Conservation (phyloP, 345 rosid genomes). For the Melastoma malabathricum region DNA sequence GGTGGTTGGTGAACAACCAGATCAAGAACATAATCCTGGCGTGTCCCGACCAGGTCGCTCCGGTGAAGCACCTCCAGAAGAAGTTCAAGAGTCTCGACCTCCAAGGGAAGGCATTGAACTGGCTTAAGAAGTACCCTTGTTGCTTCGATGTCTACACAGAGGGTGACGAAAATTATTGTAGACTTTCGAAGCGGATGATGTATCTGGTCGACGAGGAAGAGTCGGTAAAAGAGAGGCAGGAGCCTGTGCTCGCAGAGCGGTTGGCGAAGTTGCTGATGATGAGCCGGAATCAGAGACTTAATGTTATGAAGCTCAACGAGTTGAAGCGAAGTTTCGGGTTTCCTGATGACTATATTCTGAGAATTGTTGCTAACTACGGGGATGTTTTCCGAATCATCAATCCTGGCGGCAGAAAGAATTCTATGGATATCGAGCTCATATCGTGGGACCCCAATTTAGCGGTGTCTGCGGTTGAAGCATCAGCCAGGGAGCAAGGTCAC, state of each 20-base stretch:
- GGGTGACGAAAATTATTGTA: slow-evolving; percentile 53
- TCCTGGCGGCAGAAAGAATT: slow-evolving; percentile 66
- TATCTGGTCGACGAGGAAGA: slow-evolving; percentile 72
- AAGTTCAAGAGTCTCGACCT: slow-evolving; percentile 91
- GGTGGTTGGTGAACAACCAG: slow-evolving; percentile 85
- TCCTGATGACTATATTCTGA: slow-evolving; percentile 72
- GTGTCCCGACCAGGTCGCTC: slow-evolving; percentile 48
- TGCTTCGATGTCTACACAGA: slow-evolving; percentile 60
- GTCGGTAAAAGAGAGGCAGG: slow-evolving; percentile 50
- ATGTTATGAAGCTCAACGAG: slow-evolving; percentile 57
- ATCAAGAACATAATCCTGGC: slow-evolving; percentile 68
- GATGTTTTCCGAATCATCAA: slow-evolving; percentile 54
- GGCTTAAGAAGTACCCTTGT: slow-evolving; percentile 88
- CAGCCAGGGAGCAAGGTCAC: slow-evolving; percentile 30
- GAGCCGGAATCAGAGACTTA: slow-evolving; percentile 61
- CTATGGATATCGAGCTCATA: slow-evolving; percentile 84
- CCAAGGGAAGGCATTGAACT: slow-evolving; percentile 83
- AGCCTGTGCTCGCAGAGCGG: slow-evolving; percentile 36
- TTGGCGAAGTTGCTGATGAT: slow-evolving; percentile 75
- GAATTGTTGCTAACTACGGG: slow-evolving; percentile 50
- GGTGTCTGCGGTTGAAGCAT: slow-evolving; percentile 58
- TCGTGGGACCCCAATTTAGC: slow-evolving; percentile 60
- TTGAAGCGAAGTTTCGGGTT: slow-evolving; percentile 65
- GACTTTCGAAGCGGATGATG: slow-evolving; percentile 61
- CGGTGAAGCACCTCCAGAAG: slow-evolving; percentile 59